These are phyloP conservation scores for Anisodus tanguticus DNA, from an alignment of 257 asterid genomes.

Conservation along the genomic window DNA sequence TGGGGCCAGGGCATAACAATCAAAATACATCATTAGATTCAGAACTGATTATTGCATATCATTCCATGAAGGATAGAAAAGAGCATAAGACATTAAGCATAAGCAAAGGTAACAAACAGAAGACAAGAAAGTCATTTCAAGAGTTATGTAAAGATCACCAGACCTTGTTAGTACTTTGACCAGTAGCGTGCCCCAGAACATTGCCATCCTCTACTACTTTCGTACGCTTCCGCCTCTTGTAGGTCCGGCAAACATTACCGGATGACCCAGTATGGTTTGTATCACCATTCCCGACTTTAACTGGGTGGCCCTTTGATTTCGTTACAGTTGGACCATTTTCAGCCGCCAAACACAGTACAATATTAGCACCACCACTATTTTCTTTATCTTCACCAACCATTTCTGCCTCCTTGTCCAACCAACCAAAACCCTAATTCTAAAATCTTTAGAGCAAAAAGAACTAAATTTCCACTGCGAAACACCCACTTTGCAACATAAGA, in stretches of 20 bases:
- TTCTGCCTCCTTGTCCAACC: constrained; percentile 20
- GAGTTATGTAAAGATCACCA: constrained; percentile 32
- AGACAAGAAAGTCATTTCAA: not conserved
- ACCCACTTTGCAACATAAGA: constrained; percentile 33
- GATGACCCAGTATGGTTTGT: constrained; percentile 39
- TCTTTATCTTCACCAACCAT: constrained; percentile 53
- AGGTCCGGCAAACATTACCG: constrained; percentile 52
- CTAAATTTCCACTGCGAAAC: constrained; percentile 40
- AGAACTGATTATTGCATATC: too few relatives aligned
- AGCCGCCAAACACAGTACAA: constrained; percentile 31
- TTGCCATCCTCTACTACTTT: constrained; percentile 36
- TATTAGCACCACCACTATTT: constrained; percentile 42
- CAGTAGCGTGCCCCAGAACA: constrained; percentile 37
- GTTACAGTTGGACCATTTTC: constrained; percentile 38
- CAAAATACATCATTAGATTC: not conserved
- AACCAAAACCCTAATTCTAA: constrained; percentile 31
- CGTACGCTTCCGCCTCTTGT: constrained; percentile 70
- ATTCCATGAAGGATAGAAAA: not conserved
- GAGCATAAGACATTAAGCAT: constrained; percentile 6
- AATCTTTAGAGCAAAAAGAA: not conserved
- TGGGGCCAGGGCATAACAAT: not conserved
- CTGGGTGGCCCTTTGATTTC: constrained; percentile 45
- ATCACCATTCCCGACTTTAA: constrained; percentile 36
- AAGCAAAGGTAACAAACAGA: constrained; percentile 11
- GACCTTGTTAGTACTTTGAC: constrained; percentile 55